These are phyloP conservation scores for Mycena metata DNA, from an alignment of 768 basidiomycete genomes.

Conservation along the genomic window DNA sequence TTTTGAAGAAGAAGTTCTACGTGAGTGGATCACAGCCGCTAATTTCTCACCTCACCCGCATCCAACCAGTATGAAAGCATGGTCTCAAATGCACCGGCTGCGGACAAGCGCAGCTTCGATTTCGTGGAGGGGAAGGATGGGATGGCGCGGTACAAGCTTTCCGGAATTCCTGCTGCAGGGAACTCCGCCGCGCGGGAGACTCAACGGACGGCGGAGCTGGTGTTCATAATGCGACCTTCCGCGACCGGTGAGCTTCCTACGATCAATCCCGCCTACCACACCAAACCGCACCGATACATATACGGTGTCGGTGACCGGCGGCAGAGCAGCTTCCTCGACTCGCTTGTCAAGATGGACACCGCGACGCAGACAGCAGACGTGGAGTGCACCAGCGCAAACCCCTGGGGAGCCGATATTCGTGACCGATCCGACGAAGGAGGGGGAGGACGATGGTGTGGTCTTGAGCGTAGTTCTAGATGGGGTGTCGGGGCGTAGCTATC, in stretches of 20 bases:
- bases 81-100: background rate
- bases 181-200: background rate
- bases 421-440: conserved; percentile 42
- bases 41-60: too few species aligned
- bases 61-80: conserved; percentile 40
- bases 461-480: conserved; percentile 54
- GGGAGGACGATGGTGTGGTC: conserved; percentile 54
- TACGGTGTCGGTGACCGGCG: conserved; percentile 47
- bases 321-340: conserved; percentile 49
- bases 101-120: conserved; percentile 37
- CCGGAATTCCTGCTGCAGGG: conserved; percentile 45
- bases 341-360: conserved; percentile 53
- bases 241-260: conserved; percentile 49
- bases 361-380: conserved; percentile 38
- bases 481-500: conserved; percentile 46
- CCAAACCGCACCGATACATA: conserved; percentile 49
- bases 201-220: conserved; percentile 22
- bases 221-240: conserved; percentile 28
- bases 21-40: too few species aligned
- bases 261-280: conserved; percentile 48
- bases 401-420: conserved; percentile 56
- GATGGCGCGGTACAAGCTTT: conserved; percentile 43
- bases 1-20: conserved; percentile 49
- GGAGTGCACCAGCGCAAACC: conserved; percentile 46
- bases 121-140: background rate